These are phyloP conservation scores for Cladosporium sp. DNA, from an alignment of 2,329 filamentous ascomycete genomes.

Conservation along the genomic window DNA sequence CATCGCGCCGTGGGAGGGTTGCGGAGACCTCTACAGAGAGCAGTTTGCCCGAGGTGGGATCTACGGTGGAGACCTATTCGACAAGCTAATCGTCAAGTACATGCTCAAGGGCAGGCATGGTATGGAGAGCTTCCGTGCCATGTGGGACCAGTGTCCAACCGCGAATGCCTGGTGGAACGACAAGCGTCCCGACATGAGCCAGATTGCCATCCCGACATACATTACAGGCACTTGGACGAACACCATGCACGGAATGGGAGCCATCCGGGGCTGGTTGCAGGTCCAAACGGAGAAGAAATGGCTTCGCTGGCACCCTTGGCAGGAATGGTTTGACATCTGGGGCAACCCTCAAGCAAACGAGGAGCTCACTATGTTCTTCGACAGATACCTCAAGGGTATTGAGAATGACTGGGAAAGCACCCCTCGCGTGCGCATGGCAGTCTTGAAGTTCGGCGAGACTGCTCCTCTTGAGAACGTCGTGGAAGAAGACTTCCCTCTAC, in stretches of 20 bases:
- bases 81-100: conserved; percentile 14
- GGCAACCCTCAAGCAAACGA: conserved; percentile 25
- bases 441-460: conserved; percentile 31
- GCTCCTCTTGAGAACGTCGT: conserved; percentile 18
- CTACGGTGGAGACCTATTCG: conserved; percentile 7
- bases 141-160: conserved; percentile 8
- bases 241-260: conserved; percentile 14
- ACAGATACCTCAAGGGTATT: conserved; percentile 37
- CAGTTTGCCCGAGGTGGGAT: conserved; percentile 4
- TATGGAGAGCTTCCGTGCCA: conserved; percentile 12
- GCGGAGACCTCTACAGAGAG: conserved; percentile 37
- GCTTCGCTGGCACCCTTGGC: conserved; percentile 34
- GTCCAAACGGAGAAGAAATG: conserved; percentile 36
- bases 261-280: conserved; percentile 31
- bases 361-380: conserved; percentile 32
- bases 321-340: conserved; percentile 42
- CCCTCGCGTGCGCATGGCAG: conserved; percentile 37
- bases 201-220: conserved; percentile 16
- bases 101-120: conserved; percentile 13
- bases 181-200: conserved; percentile 13
- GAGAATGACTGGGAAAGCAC: conserved; percentile 43
- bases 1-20: conserved; percentile 45
- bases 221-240: conserved; percentile 11
- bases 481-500: conserved; percentile 11
- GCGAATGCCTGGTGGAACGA: conserved; percentile 15